Conservation (phyloP, 2,329 filamentous ascomycete genomes). For the Curvularia hawaiiensis region DNA sequence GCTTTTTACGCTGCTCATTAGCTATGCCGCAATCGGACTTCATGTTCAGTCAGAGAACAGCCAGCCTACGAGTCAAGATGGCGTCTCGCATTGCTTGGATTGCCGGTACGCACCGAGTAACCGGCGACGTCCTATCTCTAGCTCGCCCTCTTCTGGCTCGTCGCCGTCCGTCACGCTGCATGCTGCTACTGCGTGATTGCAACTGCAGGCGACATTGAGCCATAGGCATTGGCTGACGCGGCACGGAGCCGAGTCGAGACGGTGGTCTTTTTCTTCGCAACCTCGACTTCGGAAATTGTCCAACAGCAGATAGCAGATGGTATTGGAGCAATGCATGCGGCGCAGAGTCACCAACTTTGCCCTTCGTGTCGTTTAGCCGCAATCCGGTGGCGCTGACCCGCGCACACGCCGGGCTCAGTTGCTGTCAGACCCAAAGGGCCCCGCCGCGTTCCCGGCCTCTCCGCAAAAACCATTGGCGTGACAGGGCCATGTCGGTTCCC, state of each 20-base stretch:
- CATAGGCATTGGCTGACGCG: constrained; percentile 14
- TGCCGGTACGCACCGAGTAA: background rate
- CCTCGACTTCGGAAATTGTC: constrained; percentile 28
- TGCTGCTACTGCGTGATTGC: constrained; percentile 17
- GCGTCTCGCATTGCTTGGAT: constrained; percentile 15
- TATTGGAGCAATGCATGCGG: constrained; percentile 1
- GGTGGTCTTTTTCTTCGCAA: constrained; percentile 19
- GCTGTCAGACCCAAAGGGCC: constrained; percentile 12
- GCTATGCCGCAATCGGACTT: constrained; percentile 23
- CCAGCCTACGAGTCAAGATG: constrained; percentile 12
- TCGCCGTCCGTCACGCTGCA: constrained; percentile 14
- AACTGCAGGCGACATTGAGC: constrained; percentile 12
- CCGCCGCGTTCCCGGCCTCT: constrained; percentile 15
- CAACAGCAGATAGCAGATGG: background rate
- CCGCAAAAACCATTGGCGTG: constrained; percentile 20
- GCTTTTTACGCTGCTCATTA: constrained; percentile 6
- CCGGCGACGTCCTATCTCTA: constrained; percentile 20
- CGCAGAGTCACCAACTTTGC: background rate
- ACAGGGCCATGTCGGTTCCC: constrained; percentile 16
- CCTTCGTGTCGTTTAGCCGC: constrained; percentile 13
- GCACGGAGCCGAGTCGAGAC: constrained; percentile 16
- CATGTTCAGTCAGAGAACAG: constrained; percentile 16
- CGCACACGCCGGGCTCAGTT: constrained; percentile 11
- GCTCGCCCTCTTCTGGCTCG: constrained; percentile 7
- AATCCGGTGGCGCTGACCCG: constrained; percentile 7